Evolutionary conservation across 306 rosid genomes (phyloP), one percentile per base, ranked within the genome.

Genomic region (Cicer judaicum): DNA sequence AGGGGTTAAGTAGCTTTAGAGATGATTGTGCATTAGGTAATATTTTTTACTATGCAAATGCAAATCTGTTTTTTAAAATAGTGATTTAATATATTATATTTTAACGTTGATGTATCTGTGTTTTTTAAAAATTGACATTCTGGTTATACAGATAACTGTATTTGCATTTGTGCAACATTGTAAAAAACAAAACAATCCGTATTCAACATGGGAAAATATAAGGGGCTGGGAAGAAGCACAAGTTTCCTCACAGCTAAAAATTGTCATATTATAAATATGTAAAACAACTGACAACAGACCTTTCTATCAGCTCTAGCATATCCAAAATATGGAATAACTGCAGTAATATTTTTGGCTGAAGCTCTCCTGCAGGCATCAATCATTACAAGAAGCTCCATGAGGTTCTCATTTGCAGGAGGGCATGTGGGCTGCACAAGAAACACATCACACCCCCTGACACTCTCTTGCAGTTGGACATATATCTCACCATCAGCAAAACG

Each of bases 401-500:
- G 93, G 78, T 93, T 93, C 83, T 93, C 97, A 80, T 93, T 93
- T 18, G 97, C 98, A 7, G 98, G 97, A 75, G 98, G 98, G 70
- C 98, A 93, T n/a, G 97, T 90, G 49, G 98, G 98, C 79, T 93
- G 97, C 79, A 93, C 98, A 68, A 93, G 95, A 84, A 60, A 93
- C 47, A 93, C 98, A 80, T 93, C 98, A 79, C 97, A 93, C 71
- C 97, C 97, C 72, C 98, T 84, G 59, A 91, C 98, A 84, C 98
- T 93, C 84, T 93, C 98, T 91, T 93, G 98, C 81, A 93, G 81
- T 81, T 93, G 98, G 77, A 93, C 98, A 79, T 93, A 93, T 77
- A 93, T 93, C 89, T 93, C 98, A 18, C 93, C 95, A 73, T 93
- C 98, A 3, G 98, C 95, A 87, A 93, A 93, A n/a, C 97, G 97